A percentile compares a stretch with the other conserved stretches of the same genome.
phyloP scores from a whole-genome alignment of 225 moss, liverwort and hornwort genomes.

The Antitrichia curtipendula region DNA sequence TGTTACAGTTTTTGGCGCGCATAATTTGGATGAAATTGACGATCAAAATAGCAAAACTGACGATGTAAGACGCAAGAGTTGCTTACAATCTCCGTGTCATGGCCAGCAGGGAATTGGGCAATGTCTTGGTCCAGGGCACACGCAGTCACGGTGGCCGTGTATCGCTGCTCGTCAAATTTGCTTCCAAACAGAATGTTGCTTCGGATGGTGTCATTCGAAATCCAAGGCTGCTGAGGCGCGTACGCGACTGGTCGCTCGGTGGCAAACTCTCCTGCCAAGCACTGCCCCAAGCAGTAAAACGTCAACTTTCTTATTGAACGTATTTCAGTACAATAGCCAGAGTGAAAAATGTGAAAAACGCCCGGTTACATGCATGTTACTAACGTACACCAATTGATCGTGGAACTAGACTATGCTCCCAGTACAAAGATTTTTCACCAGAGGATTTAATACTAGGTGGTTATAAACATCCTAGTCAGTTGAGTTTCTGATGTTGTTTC shows the following conservation, averaged over 20 bases:
- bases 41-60: not conserved
- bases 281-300: not conserved
- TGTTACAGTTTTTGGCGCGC: too few relatives aligned
- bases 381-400: too few relatives aligned
- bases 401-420: too few relatives aligned
- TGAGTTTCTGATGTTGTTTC: not conserved
- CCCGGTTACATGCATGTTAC: not conserved
- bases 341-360: too few relatives aligned
- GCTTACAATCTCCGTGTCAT: constrained; percentile 69
- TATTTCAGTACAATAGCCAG: too few relatives aligned
- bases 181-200: constrained; percentile 45
- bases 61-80: not conserved
- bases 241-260: constrained; percentile 39
- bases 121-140: constrained; percentile 76
- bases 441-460: not conserved
- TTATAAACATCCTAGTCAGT: not conserved
- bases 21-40: too few relatives aligned
- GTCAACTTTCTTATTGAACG: not conserved
- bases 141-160: constrained; percentile 25
- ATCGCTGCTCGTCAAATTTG: constrained; percentile 33
- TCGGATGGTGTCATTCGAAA: constrained; percentile 49
- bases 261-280: constrained; percentile 27
- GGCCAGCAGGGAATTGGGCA: constrained; percentile 41
- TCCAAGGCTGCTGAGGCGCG: constrained; percentile 80
- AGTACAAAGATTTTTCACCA: not conserved